Conservation (phyloP, 2,329 filamentous ascomycete genomes). For the Sporothrix pallida region DNA sequence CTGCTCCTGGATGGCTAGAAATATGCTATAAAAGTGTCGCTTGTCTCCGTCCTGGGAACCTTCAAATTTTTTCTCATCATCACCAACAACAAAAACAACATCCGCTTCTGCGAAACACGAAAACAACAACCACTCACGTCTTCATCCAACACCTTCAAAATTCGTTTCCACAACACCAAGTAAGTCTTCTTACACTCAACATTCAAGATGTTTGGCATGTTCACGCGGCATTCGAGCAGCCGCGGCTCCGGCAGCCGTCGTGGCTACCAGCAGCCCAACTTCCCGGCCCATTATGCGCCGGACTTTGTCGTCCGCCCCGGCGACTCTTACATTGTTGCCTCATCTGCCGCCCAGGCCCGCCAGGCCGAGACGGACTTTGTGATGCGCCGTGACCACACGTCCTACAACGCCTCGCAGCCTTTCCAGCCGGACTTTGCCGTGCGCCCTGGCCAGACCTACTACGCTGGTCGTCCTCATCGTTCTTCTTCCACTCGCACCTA, state of each 20-base stretch:
- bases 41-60: too few relatives aligned
- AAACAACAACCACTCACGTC: too few relatives aligned
- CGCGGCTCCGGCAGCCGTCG: not conserved
- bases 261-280: not conserved
- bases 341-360: not conserved
- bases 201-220: not conserved
- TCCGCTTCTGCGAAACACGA: too few relatives aligned
- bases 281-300: not conserved
- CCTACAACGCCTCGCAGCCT: not conserved
- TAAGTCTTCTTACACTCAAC: not conserved
- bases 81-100: too few relatives aligned
- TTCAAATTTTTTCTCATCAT: too few relatives aligned
- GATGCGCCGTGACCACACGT: not conserved
- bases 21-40: too few relatives aligned
- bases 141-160: not conserved
- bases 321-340: not conserved
- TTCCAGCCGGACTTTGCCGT: constrained; percentile 8
- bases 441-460: constrained; percentile 19
- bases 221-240: not conserved
- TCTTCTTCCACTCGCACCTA: too few relatives aligned
- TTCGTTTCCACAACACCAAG: not conserved
- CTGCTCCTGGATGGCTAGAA: too few relatives aligned
- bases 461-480: not conserved
- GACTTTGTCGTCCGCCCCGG: constrained; percentile 17
- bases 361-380: constrained; percentile 9